Evolutionary conservation across 768 basidiomycete species (phyloP), one percentile per base, ranked within the genome.

Genomic region (Tephrocybe rancida): DNA sequence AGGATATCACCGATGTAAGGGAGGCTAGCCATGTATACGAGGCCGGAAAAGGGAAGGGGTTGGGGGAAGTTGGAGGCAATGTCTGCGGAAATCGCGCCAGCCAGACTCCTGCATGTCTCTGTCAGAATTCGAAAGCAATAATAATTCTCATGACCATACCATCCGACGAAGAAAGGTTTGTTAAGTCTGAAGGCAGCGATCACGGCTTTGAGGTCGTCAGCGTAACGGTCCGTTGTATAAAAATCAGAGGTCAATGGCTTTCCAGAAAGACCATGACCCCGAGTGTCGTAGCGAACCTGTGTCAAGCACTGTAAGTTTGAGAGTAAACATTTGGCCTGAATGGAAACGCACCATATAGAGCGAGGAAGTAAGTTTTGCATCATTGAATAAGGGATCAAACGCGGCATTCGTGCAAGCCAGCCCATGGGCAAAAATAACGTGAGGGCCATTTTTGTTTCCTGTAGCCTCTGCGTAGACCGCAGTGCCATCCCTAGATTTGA

Each of bases 241-340:
- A 61, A 67, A 27, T 61, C 65, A 10, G 57, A 29, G 5, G 54
- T 63, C 19, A 55, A 43, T 10, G 70, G 70, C 46, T 70, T 70
- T 26, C 68, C 71, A 53, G 69, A 70, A 42, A 65, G 64, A 9
- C 72, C 72, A 59, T 71, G 65, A 4, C 70, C 71, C 13, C 72
- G 61, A 43, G 63, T 64, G 44, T 73, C 72, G 55, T 70, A 73
- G 1, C 69, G 64, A 25, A 73, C 67, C 69, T 73, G 26, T 21
- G 19, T 29, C 30, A 8, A 24, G 30, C 16, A 39, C 6, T 18
- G 32, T 38, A 1, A 43, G 37, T 24, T 18, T n/a, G 43, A 29
- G 2, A 16, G 3, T 14, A 35, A 19, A 10, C 30, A 4, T 13
- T 9, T 22, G 21, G 8, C 24, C 4, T 18, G 5, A 16, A 14